Percentiles rank a stretch among this genome's conserved stretches.
phyloP scores from a whole-genome alignment of 768 basidiomycete genomes.

The Boletus pseudopeckii region DNA sequence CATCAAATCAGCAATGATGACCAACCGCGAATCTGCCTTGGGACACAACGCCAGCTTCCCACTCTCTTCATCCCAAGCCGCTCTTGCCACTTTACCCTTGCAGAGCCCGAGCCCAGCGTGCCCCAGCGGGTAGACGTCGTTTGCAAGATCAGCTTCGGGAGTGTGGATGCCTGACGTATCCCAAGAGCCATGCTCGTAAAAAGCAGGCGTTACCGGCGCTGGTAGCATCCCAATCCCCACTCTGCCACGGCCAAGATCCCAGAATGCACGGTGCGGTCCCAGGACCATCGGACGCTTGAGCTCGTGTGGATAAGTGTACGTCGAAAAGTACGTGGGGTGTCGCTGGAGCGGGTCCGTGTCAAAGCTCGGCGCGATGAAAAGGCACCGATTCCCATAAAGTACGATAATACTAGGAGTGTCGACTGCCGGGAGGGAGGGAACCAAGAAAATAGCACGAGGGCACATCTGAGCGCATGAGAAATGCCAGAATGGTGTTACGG shows the following conservation, averaged over 20 bases:
- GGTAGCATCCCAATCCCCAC: not conserved
- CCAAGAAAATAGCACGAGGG: conserved; percentile 8
- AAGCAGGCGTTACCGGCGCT: not conserved
- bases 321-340: conserved; percentile 15
- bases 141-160: not conserved
- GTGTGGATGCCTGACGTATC: not conserved
- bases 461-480: conserved; percentile 7
- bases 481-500: not conserved
- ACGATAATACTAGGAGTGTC: conserved; percentile 7
- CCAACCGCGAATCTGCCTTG: not conserved
- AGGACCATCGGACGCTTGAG: not conserved
- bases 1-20: not conserved
- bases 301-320: conserved; percentile 2
- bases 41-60: not conserved
- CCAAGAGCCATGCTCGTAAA: not conserved
- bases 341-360: not conserved
- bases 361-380: conserved; percentile 3
- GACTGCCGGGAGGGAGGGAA: conserved; percentile 10
- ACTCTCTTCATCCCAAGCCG: not conserved
- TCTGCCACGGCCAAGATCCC: not conserved
- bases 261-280: not conserved
- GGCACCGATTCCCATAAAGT: conserved; percentile 6
- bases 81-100: not conserved
- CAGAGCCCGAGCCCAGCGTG: not conserved
- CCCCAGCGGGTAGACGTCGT: not conserved